Evolutionary conservation across 257 asterid species (phyloP).

Genomic region (Primulina eburnea): DNA sequence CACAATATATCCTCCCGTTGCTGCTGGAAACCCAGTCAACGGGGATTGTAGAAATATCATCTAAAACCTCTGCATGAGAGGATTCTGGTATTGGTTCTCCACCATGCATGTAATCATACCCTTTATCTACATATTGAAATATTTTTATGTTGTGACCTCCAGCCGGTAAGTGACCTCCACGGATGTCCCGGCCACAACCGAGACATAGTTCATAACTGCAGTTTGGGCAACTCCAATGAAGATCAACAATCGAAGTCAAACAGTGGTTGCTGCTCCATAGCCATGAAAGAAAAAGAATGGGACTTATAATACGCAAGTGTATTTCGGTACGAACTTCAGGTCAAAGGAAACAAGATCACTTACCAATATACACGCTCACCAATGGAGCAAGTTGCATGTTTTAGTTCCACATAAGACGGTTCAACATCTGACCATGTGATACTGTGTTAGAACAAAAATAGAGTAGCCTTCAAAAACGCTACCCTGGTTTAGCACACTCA

Average conservation of each 20-base stretch:
- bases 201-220: constrained; percentile 89
- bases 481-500: constrained; percentile 11
- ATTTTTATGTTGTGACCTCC: constrained; percentile 29
- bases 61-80: constrained; percentile 22
- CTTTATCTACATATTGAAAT: constrained; percentile 40
- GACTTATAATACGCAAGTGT: constrained; percentile 3
- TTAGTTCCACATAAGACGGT: constrained; percentile 42
- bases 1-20: constrained; percentile 51
- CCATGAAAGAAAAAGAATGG: constrained; percentile 10
- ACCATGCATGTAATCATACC: constrained; percentile 79
- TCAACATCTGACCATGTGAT: constrained; percentile 49
- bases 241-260: constrained; percentile 92
- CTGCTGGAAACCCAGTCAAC: constrained; percentile 37
- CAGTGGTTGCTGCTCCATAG: constrained; percentile 69
- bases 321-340: constrained; percentile 8
- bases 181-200: constrained; percentile 67
- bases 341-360: constrained; percentile 20
- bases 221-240: constrained; percentile 81
- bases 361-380: constrained; percentile 93
- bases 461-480: neutral
- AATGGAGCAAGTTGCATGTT: constrained; percentile 43
- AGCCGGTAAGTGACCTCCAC: constrained; percentile 39
- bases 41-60: constrained; percentile 29
- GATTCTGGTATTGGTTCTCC: constrained; percentile 54
- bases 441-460: constrained; percentile 14